Percentiles rank a stretch among this genome's conserved stretches.
These are phyloP conservation scores for Saturnispora galanensis DNA, from an alignment of 805 yeast species.

Conservation along the genomic window DNA sequence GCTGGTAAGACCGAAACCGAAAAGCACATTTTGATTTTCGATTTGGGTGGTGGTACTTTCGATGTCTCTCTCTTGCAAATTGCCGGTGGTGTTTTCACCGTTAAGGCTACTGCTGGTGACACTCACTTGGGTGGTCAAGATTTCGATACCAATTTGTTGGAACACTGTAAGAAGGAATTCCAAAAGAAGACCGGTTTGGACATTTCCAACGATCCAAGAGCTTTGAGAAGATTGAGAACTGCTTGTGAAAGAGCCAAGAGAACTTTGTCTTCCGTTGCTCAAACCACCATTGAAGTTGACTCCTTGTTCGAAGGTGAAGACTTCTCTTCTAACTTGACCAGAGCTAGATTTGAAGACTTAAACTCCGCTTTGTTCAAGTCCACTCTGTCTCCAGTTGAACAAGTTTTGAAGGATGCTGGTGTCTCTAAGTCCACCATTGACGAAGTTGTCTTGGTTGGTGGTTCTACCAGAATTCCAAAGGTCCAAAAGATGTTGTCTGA, in stretches of 20 bases:
- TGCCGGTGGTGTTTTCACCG: slow-evolving; percentile 95
- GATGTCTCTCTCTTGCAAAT: slow-evolving; percentile 90
- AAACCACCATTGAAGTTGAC: slow-evolving; percentile 94
- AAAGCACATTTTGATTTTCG: slow-evolving; percentile 86
- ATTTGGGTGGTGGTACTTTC: slow-evolving; percentile 98
- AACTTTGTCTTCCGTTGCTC: slow-evolving; percentile 92
- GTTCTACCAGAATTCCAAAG: slow-evolving; percentile 98
- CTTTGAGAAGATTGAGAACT: slow-evolving; percentile 95
- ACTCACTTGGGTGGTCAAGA: slow-evolving; percentile 99
- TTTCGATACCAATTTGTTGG: slow-evolving; percentile 92
- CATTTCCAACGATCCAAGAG: slow-evolving; percentile 85
- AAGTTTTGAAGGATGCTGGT: slow-evolving; percentile 88
- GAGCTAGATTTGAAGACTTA: slow-evolving; percentile 97
- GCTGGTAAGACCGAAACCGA: slow-evolving; percentile 74
- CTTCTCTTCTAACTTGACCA: slow-evolving; percentile 85
- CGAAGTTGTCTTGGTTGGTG: slow-evolving; percentile 96
- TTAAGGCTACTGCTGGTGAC: slow-evolving; percentile 98
- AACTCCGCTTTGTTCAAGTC: slow-evolving; percentile 89
- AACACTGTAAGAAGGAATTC: slow-evolving; percentile 89
- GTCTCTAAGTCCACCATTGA: slow-evolving; percentile 75
- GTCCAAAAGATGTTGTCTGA: slow-evolving; percentile 89
- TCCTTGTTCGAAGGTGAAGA: slow-evolving; percentile 93
- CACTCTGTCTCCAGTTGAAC: slow-evolving; percentile 89
- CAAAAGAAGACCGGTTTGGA: slow-evolving; percentile 85
- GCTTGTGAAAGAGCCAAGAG: slow-evolving; percentile 99